These are phyloP conservation scores for Tetracentron sinense DNA, from an alignment of 164 flowering plant species.

Conservation along the genomic window DNA sequence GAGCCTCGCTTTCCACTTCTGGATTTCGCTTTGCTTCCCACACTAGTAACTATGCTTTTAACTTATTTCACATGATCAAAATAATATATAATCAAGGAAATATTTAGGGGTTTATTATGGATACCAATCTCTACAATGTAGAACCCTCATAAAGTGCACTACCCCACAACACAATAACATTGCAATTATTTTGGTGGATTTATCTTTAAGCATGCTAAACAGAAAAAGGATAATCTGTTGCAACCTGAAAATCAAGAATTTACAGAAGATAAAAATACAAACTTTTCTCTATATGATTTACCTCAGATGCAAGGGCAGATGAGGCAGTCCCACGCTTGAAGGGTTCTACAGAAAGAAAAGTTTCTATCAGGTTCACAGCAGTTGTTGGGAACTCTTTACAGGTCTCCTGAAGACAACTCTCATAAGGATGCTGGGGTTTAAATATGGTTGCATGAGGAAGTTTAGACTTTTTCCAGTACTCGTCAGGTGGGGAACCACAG, in stretches of 20 bases:
- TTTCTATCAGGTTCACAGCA: constrained; percentile 56
- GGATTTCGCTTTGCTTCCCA: no score
- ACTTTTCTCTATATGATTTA: constrained; percentile 15
- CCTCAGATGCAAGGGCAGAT: constrained; percentile 71
- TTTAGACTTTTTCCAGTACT: constrained; percentile 69
- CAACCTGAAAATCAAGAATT: neutral
- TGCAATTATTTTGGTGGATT: neutral
- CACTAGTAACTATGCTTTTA: no score
- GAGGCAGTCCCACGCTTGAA: constrained; percentile 75
- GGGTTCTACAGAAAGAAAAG: constrained; percentile 71
- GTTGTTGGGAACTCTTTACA: constrained; percentile 51
- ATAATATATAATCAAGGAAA: neutral
- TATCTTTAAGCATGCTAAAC: neutral
- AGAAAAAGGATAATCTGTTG: neutral
- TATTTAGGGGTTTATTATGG: neutral
- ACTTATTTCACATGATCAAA: neutral
- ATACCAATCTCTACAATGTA: neutral
- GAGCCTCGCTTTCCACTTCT: no score
- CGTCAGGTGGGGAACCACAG: constrained; percentile 89
- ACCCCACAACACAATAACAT: neutral
- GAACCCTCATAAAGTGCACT: neutral
- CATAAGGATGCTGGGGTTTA: constrained; percentile 76
- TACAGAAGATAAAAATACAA: neutral
- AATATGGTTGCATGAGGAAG: constrained; percentile 84
- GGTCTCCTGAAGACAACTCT: constrained; percentile 60